phyloP scores from a whole-genome alignment of 257 asterid species.

The Scutellaria barbata region DNA sequence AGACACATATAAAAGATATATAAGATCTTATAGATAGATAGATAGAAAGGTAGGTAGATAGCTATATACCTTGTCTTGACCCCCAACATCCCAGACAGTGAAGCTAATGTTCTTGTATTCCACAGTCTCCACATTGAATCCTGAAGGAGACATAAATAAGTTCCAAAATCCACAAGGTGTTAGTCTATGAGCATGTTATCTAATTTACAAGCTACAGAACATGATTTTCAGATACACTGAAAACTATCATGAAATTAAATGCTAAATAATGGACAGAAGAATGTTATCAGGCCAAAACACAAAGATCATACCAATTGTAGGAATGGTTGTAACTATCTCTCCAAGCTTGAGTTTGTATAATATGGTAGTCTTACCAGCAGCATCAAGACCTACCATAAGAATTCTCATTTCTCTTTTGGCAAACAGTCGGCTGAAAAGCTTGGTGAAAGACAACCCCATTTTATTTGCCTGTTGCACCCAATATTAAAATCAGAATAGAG shows the following conservation, averaged over 20 bases:
- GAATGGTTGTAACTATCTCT: slow-evolving; percentile 46
- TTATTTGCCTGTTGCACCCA: slow-evolving; percentile 30
- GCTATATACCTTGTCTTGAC: slow-evolving; percentile 46
- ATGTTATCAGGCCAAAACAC: neutral
- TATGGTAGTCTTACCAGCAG: slow-evolving; percentile 50
- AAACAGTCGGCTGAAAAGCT: slow-evolving; percentile 44
- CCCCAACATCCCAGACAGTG: slow-evolving; percentile 52
- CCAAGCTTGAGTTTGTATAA: slow-evolving; percentile 51
- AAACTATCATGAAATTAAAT: neutral
- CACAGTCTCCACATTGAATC: slow-evolving; percentile 49
- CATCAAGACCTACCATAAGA: slow-evolving; percentile 52
- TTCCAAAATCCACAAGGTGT: neutral
- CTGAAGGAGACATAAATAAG: slow-evolving; percentile 22
- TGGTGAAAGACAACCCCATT: slow-evolving; percentile 49
- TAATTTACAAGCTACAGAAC: neutral
- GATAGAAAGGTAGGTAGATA: too few relatives aligned
- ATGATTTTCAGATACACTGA: neutral
- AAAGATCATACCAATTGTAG: slow-evolving; percentile 41
- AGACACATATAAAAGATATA: neutral
- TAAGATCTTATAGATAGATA: neutral
- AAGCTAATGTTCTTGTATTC: slow-evolving; percentile 53
- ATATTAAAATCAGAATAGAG: slow-evolving; percentile 15
- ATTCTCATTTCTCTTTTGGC: slow-evolving; percentile 49
- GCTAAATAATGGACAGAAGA: neutral
- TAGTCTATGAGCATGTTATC: neutral